Percentiles rank a stretch among this genome's conserved stretches.
phyloP scores from a whole-genome alignment of 805 yeast genomes.

The Candida endomychidarum region DNA sequence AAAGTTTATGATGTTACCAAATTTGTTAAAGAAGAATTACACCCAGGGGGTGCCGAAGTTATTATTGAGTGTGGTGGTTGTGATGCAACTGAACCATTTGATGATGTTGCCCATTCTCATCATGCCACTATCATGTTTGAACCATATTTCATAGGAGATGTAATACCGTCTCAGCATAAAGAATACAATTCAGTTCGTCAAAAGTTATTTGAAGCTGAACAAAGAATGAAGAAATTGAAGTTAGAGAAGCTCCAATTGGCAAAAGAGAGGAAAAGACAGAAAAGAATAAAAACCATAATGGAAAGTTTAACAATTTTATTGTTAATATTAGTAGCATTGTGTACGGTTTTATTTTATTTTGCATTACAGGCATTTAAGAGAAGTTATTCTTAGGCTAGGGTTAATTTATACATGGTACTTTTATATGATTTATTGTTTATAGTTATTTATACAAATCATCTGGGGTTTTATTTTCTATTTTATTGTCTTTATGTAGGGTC shows the following conservation, averaged over 20 bases:
- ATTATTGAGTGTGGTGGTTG: slow-evolving; percentile 76
- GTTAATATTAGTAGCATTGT: slow-evolving; percentile 12
- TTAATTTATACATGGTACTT: no score
- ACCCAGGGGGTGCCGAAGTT: slow-evolving; percentile 78
- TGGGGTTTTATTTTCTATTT: no score
- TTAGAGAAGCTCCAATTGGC: slow-evolving; percentile 8
- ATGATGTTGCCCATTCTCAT: slow-evolving; percentile 41
- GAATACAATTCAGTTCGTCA: slow-evolving; percentile 16
- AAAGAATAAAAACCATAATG: slow-evolving; percentile 6
- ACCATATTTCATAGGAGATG: slow-evolving; percentile 31
- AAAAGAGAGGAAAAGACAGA: slow-evolving; percentile 10
- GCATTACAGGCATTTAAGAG: slow-evolving; percentile 12
- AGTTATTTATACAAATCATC: no score
- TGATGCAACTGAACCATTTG: slow-evolving; percentile 71
- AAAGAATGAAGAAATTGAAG: slow-evolving; percentile 6
- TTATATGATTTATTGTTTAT: no score
- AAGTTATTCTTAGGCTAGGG: slow-evolving; percentile 1
- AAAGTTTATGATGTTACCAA: slow-evolving; percentile 74
- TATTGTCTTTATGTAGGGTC: no score
- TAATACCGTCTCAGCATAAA: slow-evolving; percentile 19
- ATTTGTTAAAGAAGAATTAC: slow-evolving; percentile 59
- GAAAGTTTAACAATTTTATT: slow-evolving; percentile 13
- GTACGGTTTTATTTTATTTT: slow-evolving; percentile 13
- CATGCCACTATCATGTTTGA: slow-evolving; percentile 32
- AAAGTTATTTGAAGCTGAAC: slow-evolving; percentile 14